A percentile compares a stretch with the other conserved stretches of the same genome.
Conservation (phyloP, 768 basidiomycete genomes). For the Pleurotus giganteus region DNA sequence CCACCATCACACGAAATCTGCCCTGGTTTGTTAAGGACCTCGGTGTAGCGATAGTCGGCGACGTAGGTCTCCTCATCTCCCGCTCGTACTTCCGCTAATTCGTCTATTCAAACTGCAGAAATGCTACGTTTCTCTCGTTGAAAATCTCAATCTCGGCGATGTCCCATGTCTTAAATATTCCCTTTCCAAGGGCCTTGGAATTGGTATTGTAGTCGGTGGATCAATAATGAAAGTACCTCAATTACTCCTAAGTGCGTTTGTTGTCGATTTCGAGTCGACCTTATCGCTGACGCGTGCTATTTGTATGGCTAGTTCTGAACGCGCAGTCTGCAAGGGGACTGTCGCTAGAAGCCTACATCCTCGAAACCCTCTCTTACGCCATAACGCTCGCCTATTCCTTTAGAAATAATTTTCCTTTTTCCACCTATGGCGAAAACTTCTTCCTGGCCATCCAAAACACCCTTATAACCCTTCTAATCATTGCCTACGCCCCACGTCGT, state of each 20-base stretch:
- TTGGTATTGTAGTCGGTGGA: conserved; percentile 91
- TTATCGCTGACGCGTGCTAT: not conserved
- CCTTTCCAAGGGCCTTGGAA: conserved; percentile 86
- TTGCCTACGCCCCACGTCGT: conserved; percentile 52
- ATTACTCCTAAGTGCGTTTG: conserved; percentile 73
- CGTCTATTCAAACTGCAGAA: conserved; percentile 51
- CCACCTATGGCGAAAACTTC: conserved; percentile 96
- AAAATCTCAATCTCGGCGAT: conserved; percentile 77
- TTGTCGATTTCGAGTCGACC: not conserved
- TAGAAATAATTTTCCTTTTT: conserved; percentile 87
- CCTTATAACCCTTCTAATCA: conserved; percentile 85
- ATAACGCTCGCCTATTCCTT: conserved; percentile 88
- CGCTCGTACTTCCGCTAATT: not conserved
- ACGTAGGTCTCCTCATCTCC: conserved; percentile 41
- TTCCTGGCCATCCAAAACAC: conserved; percentile 91
- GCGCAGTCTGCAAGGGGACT: conserved; percentile 83
- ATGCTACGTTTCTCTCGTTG: conserved; percentile 89
- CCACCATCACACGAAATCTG: conserved; percentile 76
- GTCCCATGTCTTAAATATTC: conserved; percentile 87
- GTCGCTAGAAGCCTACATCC: conserved; percentile 79
- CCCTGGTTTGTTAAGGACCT: conserved; percentile 84
- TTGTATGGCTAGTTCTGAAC: conserved; percentile 50
- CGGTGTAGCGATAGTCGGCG: conserved; percentile 76
- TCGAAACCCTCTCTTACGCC: conserved; percentile 89
- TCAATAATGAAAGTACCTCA: conserved; percentile 97